Base-by-base conservation (phyloP, 371 early-diverging fungal species). In the Mycotypha africana region DNA sequence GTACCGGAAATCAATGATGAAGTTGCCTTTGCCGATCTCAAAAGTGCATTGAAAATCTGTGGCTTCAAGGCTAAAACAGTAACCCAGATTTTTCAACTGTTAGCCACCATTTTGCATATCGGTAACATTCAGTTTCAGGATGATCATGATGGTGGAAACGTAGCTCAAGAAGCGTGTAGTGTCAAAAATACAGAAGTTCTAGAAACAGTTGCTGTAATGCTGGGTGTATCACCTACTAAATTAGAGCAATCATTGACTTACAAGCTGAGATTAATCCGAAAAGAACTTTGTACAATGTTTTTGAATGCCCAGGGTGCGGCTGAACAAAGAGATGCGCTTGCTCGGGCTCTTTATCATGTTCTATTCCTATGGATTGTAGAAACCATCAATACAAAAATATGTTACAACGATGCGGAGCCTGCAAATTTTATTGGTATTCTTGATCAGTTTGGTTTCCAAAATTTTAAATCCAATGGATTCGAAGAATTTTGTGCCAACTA, bases 401-500 rank as follows among this genome's bases (percentile, higher is more conserved):
- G 81, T 53, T 67, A 70, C 36, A 70, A 60, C 28, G 76, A 80
- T 26, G 70, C 74, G 34, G 68, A 73, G 19, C 76, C 76, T 45
- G 77, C 80, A 45, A 82, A 78, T 42, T 82, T 86, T 52, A 78
- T 91, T 20, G 85, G 84, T 23, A 62, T 91, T 32, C 49, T 87
- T 7, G 91, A 89, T 42, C 69, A 87, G 36, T 78, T 84, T 38
- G 91, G 91, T 14, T 85, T 85, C 63, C 79, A 85, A 42, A 62
- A 77, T 57, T 67, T 62, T 39, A 59, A 67, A 37, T 65, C 58
- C 37, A 85, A 80, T 58, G 81, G 79, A 2, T 82, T 90, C 56
- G 84, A 90, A 49, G 85, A 91, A 34, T 81, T 93, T 45, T 75
- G 88, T 35, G 75, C 82, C 54, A 94, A 96, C 70, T 93, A 86